phyloP scores from a whole-genome alignment of 306 rosid species.

The Glycine soja region DNA sequence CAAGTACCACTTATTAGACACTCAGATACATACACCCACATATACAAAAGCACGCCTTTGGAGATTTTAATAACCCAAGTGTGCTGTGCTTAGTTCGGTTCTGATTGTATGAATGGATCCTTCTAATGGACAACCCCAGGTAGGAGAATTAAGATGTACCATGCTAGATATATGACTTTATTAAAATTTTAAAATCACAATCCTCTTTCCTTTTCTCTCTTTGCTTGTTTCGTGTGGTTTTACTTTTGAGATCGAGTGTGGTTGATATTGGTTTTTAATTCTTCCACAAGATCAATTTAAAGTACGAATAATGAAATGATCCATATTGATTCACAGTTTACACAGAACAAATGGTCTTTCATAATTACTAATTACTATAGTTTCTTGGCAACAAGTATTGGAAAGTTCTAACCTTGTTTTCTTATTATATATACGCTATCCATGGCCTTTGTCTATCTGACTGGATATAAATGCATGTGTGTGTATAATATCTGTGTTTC shows the following conservation, averaged over 20 bases:
- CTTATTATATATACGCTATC: too few species aligned
- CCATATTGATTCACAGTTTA: background rate
- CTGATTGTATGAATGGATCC: slow-evolving; percentile 66
- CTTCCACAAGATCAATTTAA: background rate
- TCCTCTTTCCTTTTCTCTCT: background rate
- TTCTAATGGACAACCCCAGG: slow-evolving; percentile 77
- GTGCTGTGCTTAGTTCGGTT: background rate
- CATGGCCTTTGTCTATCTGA: too few species aligned
- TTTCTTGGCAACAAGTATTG: background rate
- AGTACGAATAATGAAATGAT: background rate
- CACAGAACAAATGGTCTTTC: background rate
- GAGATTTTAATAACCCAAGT: background rate
- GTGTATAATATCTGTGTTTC: too few species aligned
- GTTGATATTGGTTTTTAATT: slow-evolving; percentile 1
- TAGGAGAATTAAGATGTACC: slow-evolving; percentile 41
- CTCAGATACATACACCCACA: too few species aligned
- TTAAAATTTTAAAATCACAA: too few species aligned
- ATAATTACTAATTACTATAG: too few species aligned
- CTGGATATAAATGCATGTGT: too few species aligned
- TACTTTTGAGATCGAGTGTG: too few species aligned
- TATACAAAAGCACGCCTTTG: background rate
- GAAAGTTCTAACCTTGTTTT: background rate
- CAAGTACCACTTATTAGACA: background rate
- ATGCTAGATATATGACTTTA: background rate
- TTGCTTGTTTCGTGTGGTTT: background rate